phyloP scores from a whole-genome alignment of 1,139 yeast genomes.

The Kurtzmaniella quercitrusa region DNA sequence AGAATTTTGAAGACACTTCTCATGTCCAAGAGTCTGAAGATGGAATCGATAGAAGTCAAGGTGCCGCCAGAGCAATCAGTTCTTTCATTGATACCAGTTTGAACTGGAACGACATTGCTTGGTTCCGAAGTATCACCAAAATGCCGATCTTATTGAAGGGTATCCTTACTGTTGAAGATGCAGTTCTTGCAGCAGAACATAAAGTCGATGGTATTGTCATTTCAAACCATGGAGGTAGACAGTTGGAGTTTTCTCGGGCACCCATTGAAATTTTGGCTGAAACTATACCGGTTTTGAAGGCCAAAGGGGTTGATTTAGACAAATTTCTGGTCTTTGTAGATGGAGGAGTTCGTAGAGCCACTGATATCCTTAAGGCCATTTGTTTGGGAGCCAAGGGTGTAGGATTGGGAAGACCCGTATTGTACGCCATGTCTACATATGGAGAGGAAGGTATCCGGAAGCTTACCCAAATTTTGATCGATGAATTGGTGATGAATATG shows the following conservation, averaged over 20 bases:
- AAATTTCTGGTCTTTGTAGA: constrained; percentile 45
- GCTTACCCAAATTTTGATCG: constrained; percentile 39
- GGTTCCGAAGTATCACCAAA: constrained; percentile 17
- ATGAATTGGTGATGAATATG: constrained; percentile 44
- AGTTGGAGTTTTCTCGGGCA: constrained; percentile 45
- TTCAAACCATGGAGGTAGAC: constrained; percentile 57
- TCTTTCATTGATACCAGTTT: constrained; percentile 81
- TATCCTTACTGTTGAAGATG: constrained; percentile 49
- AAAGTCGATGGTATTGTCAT: constrained; percentile 47
- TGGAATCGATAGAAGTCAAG: constrained; percentile 63
- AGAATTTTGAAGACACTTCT: constrained; percentile 38
- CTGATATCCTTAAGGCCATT: constrained; percentile 50
- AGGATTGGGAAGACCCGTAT: constrained; percentile 49
- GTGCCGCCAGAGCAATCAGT: constrained; percentile 84
- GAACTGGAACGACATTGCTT: constrained; percentile 18
- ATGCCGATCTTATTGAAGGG: constrained; percentile 47
- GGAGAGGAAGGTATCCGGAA: constrained; percentile 47
- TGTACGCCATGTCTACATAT: constrained; percentile 46
- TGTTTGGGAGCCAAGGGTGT: constrained; percentile 57
- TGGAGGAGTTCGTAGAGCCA: constrained; percentile 55
- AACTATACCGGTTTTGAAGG: constrained; percentile 35
- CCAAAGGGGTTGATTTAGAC: constrained; percentile 24
- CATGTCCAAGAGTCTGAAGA: constrained; percentile 66
- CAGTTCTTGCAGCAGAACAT: constrained; percentile 41
- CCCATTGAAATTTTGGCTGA: constrained; percentile 49